Base-by-base conservation (phyloP, 331 rosid species). In the Malus hybrid region DNA sequence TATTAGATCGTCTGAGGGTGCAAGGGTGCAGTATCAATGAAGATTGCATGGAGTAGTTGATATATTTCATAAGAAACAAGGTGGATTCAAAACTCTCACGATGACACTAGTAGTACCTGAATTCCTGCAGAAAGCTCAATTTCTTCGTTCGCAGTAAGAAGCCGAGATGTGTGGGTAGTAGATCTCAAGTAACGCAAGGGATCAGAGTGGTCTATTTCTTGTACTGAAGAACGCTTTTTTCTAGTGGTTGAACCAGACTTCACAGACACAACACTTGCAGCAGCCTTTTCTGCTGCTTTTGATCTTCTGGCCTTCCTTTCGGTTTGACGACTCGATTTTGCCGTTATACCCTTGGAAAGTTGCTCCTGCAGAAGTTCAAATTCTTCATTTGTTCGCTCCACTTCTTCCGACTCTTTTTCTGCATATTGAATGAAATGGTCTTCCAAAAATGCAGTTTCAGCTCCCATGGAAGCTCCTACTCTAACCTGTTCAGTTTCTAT, bases 291-390 rank as follows among this genome's bases (percentile, higher is more conserved):
- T 10, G 95, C 84, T 5, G 95, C 98, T 86, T 87, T 88, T 63
- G 80, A 82, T 88, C 98, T 88, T 88, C 44, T 91, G 62, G 86
- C 97, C 83, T 88, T 94, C 78, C 95, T 79, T 85, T 94, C 98
- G 32, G 68, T 75, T 80, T 91, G 98, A 78, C 97, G 98, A 9
- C 50, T 85, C 6, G 98, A 91, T 84, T 89, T 91, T 62, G 88
- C 96, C 26, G 97, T 88, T 78, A 83, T 74, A 77, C 84, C 74
- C 30, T 75, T 56, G 52, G 86, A 80, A 72, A 88, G 84, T 72
- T 87, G 85, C 50, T 85, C 89, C 74, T 84, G 90, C 70, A 81
- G 78, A 29, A 5, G 16, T 80, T 87, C 84, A 78, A 88, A 96
- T 75, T 94, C 97, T 79, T 91, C 89, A 73, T 20, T n/a, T 58